Conservation (phyloP, 108 stramenopile species). For the Cyclotella baltica region DNA sequence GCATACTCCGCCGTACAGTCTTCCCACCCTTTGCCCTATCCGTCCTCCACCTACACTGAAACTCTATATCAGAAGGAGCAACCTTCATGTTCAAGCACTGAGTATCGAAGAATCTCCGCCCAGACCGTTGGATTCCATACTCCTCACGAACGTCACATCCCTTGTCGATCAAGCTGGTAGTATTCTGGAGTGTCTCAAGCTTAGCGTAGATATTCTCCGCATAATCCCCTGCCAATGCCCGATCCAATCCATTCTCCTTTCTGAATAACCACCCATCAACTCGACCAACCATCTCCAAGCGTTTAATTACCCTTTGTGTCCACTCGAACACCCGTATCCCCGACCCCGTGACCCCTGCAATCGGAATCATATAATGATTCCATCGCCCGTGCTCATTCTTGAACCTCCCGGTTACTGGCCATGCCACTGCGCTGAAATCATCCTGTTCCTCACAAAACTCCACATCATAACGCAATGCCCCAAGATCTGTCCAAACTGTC, state of each 20-base stretch:
- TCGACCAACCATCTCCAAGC: background rate
- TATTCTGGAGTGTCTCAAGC: background rate
- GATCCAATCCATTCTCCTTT: background rate
- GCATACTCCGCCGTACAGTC: background rate
- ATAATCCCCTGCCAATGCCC: background rate
- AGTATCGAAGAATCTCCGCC: background rate
- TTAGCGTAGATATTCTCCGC: background rate
- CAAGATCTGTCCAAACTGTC: too few relatives aligned
- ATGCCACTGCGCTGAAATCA: background rate
- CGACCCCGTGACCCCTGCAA: background rate
- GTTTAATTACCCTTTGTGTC: background rate
- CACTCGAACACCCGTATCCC: background rate
- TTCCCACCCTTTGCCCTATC: background rate
- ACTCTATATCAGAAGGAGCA: background rate
- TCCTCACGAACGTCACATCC: background rate
- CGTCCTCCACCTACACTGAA: too few relatives aligned
- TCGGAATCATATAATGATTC: background rate
- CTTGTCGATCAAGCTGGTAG: background rate
- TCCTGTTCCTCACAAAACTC: background rate
- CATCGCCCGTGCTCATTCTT: background rate
- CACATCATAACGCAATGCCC: background rate
- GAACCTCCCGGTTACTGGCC: too few relatives aligned
- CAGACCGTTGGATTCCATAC: background rate
- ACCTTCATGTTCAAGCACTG: too few relatives aligned
- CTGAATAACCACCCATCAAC: background rate